Evolutionary conservation across 2,329 filamentous ascomycete genomes (phyloP).

Genomic region (Apiospora saccharicola): DNA sequence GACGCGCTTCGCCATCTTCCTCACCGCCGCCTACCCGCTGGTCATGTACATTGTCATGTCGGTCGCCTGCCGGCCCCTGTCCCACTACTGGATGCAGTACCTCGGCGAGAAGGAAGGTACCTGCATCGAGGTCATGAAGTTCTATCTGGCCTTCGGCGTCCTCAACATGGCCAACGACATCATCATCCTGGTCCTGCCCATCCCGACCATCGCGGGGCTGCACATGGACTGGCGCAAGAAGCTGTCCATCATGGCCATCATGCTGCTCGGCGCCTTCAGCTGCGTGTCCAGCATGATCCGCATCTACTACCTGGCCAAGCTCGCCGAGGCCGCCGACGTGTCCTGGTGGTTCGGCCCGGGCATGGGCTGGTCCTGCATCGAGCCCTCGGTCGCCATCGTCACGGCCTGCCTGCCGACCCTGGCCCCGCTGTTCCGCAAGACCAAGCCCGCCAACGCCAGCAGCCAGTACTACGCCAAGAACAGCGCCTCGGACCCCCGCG

Average conservation of each 20-base stretch:
- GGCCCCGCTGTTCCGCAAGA: conserved; percentile 41
- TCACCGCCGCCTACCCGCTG: conserved; percentile 39
- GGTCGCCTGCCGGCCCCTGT: conserved; percentile 34
- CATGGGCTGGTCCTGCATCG: conserved; percentile 44
- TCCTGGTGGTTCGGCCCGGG: conserved; percentile 40
- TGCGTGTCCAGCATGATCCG: conserved; percentile 41
- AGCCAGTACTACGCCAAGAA: not conserved
- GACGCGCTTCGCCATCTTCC: conserved; percentile 33
- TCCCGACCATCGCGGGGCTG: conserved; percentile 40
- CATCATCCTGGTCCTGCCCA: conserved; percentile 40
- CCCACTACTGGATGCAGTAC: conserved; percentile 39
- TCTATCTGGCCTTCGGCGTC: conserved; percentile 39
- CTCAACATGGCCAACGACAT: conserved; percentile 42
- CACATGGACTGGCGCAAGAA: conserved; percentile 41
- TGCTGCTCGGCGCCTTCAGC: conserved; percentile 43
- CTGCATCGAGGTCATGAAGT: conserved; percentile 38
- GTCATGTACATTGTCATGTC: conserved; percentile 35
- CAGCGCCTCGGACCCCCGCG: conserved; percentile 1
- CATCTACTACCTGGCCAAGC: conserved; percentile 38
- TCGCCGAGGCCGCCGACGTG: conserved; percentile 35
- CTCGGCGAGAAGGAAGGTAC: conserved; percentile 31
- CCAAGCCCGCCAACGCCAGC: conserved; percentile 6
- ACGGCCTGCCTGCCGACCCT: conserved; percentile 46
- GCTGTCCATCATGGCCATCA: conserved; percentile 39
- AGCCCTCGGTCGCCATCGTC: conserved; percentile 46